A percentile compares a stretch with the other conserved stretches of the same genome.
phyloP scores from a whole-genome alignment of 2,329 filamentous ascomycete species.

The Xylariaceae sp. region DNA sequence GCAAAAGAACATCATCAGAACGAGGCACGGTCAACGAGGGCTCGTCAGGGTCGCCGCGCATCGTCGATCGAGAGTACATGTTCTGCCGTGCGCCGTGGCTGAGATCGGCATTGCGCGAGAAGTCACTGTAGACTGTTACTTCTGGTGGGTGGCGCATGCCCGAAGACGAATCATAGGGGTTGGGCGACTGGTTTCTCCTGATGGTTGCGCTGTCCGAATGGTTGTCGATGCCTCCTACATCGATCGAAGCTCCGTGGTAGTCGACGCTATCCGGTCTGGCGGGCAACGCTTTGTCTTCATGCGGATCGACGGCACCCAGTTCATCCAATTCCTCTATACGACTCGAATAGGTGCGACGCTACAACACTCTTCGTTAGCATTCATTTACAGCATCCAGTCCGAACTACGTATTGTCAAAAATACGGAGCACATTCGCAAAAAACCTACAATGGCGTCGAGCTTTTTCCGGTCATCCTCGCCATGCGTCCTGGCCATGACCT shows the following conservation, averaged over 20 bases:
- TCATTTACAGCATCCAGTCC: neutral
- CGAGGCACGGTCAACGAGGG: conserved; percentile 40
- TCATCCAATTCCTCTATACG: conserved; percentile 82
- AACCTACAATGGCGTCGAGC: conserved; percentile 83
- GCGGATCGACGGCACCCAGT: conserved; percentile 52
- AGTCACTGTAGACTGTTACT: conserved; percentile 22
- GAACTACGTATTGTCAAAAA: neutral
- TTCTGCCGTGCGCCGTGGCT: conserved; percentile 43
- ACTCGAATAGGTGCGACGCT: conserved; percentile 85
- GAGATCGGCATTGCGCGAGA: conserved; percentile 24
- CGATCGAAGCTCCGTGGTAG: conserved; percentile 37
- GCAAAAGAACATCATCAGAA: conserved; percentile 57
- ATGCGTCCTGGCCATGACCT: conserved; percentile 79
- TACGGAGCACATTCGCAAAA: neutral
- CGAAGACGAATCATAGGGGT: conserved; percentile 28
- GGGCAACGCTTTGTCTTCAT: conserved; percentile 71
- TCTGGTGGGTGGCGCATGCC: conserved; percentile 24
- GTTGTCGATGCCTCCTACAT: conserved; percentile 37
- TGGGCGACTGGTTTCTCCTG: conserved; percentile 44
- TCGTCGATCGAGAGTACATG: conserved; percentile 49
- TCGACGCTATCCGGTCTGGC: conserved; percentile 60
- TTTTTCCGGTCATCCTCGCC: conserved; percentile 85
- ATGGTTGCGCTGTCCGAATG: conserved; percentile 44
- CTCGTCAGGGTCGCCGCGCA: conserved; percentile 35
- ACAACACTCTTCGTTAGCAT: conserved; percentile 13